These are phyloP conservation scores for Diplotaxis tenuifolia DNA, from an alignment of 345 rosid genomes.

Conservation along the genomic window DNA sequence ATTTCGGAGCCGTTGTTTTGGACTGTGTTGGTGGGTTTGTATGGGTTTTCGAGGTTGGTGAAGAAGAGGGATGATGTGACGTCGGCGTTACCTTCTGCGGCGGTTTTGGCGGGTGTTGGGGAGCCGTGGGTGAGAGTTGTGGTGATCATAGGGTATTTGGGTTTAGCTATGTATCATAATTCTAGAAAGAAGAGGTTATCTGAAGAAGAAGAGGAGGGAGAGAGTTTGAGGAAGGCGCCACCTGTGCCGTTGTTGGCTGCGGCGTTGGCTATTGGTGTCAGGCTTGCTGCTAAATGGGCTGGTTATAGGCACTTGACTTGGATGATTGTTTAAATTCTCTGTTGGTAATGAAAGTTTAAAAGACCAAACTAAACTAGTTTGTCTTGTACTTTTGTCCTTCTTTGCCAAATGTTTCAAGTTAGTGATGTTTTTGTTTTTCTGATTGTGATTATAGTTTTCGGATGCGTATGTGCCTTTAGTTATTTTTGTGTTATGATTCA, in stretches of 20 bases:
- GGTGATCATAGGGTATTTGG: constrained; percentile 51
- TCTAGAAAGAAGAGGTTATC: constrained; percentile 44
- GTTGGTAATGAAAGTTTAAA: neutral
- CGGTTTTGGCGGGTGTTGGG: constrained; percentile 76
- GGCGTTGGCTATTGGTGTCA: constrained; percentile 78
- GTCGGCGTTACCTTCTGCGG: constrained; percentile 72
- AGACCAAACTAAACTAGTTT: constrained; percentile 18
- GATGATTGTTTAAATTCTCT: constrained; percentile 61
- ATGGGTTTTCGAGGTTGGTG: constrained; percentile 54
- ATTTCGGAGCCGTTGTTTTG: constrained; percentile 81
- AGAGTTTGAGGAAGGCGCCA: constrained; percentile 48
- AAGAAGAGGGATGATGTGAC: constrained; percentile 75
- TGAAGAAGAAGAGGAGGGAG: constrained; percentile 51
- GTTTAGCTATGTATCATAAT: constrained; percentile 66
- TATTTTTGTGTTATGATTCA: constrained; percentile 17
- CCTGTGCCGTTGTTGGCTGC: constrained; percentile 66
- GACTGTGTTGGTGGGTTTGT: constrained; percentile 66
- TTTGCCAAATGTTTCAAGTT: neutral
- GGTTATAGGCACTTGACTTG: constrained; percentile 90
- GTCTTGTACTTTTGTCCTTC: constrained; percentile 7
- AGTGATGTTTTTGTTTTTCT: neutral
- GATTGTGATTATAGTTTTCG: neutral
- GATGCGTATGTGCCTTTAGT: neutral
- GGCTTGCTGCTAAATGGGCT: constrained; percentile 85
- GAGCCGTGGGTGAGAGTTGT: constrained; percentile 85